Evolutionary conservation across 2,329 filamentous ascomycete genomes (phyloP), one percentile per base, ranked within the genome.

Genomic region (Ceratocystis ficicola): DNA sequence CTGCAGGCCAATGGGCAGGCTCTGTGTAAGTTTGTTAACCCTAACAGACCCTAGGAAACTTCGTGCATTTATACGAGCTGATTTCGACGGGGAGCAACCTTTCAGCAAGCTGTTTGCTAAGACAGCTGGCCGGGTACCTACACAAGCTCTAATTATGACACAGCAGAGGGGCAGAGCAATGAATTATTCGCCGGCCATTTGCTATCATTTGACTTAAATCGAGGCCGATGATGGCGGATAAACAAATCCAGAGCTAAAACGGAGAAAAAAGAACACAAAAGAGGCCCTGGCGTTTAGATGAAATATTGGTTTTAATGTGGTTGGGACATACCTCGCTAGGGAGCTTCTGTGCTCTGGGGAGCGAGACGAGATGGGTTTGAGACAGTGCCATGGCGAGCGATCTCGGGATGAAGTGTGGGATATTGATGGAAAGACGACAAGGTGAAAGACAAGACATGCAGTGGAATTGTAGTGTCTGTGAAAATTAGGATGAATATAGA

Each of bases 1-100:
- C 17, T 50, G 46, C 20, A 50, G 30, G 30, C 17, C 32, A 50
- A n/a, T 30, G 20, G n/a, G n/a, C 20, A 5, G 10, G 20, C 22
- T 7, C 50, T 28, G 44, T 63, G 62, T 63, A 63, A 63, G 62
- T 63, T 17, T 52, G 2, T 1, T 15, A 25, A 63, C 62, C 62
- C 62, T 63, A n/a, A n/a, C 48, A 63, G 32, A 32, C 44, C 20
- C 61, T 28, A 50, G 20, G 3, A 1, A 44, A 17, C 4, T 3
- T 3, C 25, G 15, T 8, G 4, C 20, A 50, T 50, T 50, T 17
- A 32, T 57, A 57, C 15, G 52, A 57, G 52, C 52, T 57, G 28
- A n/a, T 30, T 36, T 32, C 28, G 10, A 32, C 25, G 52, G 15
- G 8, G 20, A 2, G 6, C 20, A 25, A 4, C 6, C 32, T 2